Base-by-base conservation (phyloP, 768 basidiomycete species). In the Pleurotus pulmonarius region DNA sequence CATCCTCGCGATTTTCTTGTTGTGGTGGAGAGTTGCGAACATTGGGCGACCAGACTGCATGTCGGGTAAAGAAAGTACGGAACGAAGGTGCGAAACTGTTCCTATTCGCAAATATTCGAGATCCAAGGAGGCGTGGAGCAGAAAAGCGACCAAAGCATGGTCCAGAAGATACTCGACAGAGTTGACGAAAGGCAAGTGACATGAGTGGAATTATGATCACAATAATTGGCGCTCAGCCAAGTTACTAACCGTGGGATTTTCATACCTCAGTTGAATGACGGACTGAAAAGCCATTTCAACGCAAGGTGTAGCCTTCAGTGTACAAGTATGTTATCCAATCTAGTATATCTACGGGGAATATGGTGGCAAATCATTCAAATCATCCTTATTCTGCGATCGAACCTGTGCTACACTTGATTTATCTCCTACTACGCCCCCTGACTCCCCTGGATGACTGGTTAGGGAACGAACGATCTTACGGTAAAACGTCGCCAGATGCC, bases 1-100 rank as follows among this genome's bases (percentile, higher is more conserved):
- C 38, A 12, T 41, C 18, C 29, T 11, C 29, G 8, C 29, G 8
- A 8, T 54, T 61, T n/a, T 60, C 49, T 38, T 67, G 59, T 6
- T 58, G 20, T 4, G 34, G 15, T 3, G 46, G 46, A 15, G 11
- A 41, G 12, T 41, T 15, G 39, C 22, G 49, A 7, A 22, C 41
- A n/a, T 51, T 22, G 25, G 49, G 26, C 8, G 39, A 53, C 13
- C 39, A 38, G 6, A 13, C n/a, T 18, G 51, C 37, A 5, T 41
- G 51, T 13, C 3, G 39, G 15, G 18, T 25, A 4, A 39, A 53
- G 38, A 53, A 53, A 24, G 51, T 8, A n/a, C 51, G 51, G n/a
- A 22, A 25, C 9, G 39, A 16, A 22, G 51, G 51, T 12, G 9
- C n/a, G 25, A n/a, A 49, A 3, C n/a, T n/a, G 29, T 34, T 34